These are phyloP conservation scores for Pontederia crassipes DNA, from an alignment of 176 grass and related monocot genomes.

Conservation along the genomic window DNA sequence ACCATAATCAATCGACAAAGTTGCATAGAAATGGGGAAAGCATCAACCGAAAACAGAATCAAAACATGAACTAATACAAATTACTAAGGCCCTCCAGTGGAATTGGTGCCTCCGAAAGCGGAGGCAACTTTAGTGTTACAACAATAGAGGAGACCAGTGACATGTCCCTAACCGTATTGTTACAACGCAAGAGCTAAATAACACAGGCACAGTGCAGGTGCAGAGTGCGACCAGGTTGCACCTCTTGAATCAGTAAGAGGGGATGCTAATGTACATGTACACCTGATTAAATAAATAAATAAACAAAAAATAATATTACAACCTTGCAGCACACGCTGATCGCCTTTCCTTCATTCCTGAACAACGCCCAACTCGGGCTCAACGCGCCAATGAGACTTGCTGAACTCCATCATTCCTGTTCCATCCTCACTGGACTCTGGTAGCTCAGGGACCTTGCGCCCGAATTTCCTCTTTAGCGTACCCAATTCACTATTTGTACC, in stretches of 20 bases:
- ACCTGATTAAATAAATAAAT: not conserved
- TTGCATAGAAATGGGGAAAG: too few species aligned
- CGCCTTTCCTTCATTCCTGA: slow-evolving; percentile 16
- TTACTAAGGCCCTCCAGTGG: too few species aligned
- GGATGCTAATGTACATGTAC: slow-evolving; percentile 9
- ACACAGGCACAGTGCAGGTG: not conserved
- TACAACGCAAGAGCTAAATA: not conserved
- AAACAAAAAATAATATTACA: too few species aligned
- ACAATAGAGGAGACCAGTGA: too few species aligned
- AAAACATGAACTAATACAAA: too few species aligned
- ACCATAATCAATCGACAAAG: too few species aligned
- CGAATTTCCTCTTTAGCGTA: slow-evolving; percentile 10
- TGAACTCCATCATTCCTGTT: slow-evolving; percentile 13
- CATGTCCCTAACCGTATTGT: too few species aligned
- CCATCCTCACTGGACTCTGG: not conserved
- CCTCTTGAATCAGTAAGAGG: not conserved
- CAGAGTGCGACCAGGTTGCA: not conserved
- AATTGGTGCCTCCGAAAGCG: too few species aligned
- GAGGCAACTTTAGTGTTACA: too few species aligned
- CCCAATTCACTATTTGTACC: not conserved
- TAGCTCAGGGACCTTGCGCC: slow-evolving; percentile 3
- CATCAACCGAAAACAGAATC: too few species aligned
- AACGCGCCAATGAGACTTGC: slow-evolving; percentile 9
- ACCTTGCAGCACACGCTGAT: not conserved
- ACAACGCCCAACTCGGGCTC: slow-evolving; percentile 23